Conservation (phyloP, 2,329 filamentous ascomycete genomes). For the Xylariaceae sp. region DNA sequence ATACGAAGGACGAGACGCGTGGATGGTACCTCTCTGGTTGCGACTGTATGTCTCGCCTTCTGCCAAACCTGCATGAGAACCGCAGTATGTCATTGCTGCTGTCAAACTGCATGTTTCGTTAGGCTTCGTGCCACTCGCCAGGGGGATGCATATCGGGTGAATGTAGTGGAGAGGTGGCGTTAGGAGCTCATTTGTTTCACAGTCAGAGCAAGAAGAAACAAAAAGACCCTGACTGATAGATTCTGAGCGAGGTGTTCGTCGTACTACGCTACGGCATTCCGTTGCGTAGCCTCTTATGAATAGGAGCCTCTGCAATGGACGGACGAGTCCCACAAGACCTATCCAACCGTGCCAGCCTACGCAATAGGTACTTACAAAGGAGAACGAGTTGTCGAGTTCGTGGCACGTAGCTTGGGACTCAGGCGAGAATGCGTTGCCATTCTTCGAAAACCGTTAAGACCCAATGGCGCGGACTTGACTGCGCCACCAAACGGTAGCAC, state of each 20-base stretch:
- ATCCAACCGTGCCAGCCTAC: constrained; percentile 12
- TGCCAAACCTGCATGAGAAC: constrained; percentile 17
- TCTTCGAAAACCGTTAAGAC: constrained; percentile 21
- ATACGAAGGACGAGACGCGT: constrained; percentile 13
- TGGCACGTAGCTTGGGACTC: constrained; percentile 12
- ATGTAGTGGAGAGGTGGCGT: constrained; percentile 10
- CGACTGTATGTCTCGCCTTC: constrained; percentile 16
- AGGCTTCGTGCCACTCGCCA: constrained; percentile 18
- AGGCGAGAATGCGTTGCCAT: constrained; percentile 16
- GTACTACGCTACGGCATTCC: constrained; percentile 11
- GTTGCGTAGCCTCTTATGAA: constrained; percentile 9
- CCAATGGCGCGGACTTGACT: constrained; percentile 18
- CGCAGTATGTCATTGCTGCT: constrained; percentile 11
- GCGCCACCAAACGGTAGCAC: constrained; percentile 14
- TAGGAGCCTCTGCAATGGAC: constrained; percentile 10
- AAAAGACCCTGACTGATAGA: constrained; percentile 6
- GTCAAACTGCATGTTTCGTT: constrained; percentile 22
- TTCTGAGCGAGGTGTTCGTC: constrained; percentile 10
- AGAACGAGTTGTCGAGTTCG: constrained; percentile 4
- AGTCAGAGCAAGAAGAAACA: background rate
- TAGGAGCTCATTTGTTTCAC: constrained; percentile 12
- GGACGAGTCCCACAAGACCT: background rate
- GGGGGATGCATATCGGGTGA: constrained; percentile 19
- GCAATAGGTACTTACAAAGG: constrained; percentile 1
- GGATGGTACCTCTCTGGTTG: constrained; percentile 6